Base-by-base conservation (phyloP, 257 asterid genomes). In the Penstemon newberryi region DNA sequence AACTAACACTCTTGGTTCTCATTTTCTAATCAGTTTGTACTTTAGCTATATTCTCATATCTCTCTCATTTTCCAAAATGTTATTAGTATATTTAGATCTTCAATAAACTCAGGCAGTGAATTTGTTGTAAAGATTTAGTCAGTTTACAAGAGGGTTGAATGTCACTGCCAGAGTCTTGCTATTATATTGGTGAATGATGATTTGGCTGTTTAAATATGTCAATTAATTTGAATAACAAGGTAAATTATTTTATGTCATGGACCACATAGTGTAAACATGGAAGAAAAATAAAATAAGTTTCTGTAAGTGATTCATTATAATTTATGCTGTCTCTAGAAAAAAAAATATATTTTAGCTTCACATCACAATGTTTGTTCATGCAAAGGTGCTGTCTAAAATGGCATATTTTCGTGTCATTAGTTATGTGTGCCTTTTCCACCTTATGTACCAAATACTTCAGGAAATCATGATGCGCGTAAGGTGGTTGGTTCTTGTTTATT, bases 21-120 rank as follows among this genome's bases (percentile, higher is more conserved):
- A 5, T 40, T n/a, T 41, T 60, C 47, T 12, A 45, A 60, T 50
- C 45, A 12, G 18, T 12, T 49, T 49, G 33, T 49, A 12, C 18
- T 9, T 49, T 15, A 49, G 4, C 0, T 13, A 49, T 47, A 15
- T 47, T 47, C 15, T 47, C 4, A 4, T 47, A n/a, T 7, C 53
- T 9, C 15, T n/a, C 53, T 47, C 55, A 8, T 37, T 39, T 8
- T 63, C 19, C 12, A 15, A 12, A 44, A 52, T 15, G 9, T 15
- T 61, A n/a, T 64, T 4, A 12, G 47, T 33, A 8, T 19, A 63
- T 43, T 47, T 62, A 8, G 11, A 53, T 62, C 50, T 54, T 11
- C 52, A 38, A 3, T 62, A 39, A 70, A 38, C 56, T 52, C 55
- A 56, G 10, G 8, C 12, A 57, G 39, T 69, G 41, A 70, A 51